phyloP scores from a whole-genome alignment of 805 yeast species.

The Kazachstania bromeliacearum region DNA sequence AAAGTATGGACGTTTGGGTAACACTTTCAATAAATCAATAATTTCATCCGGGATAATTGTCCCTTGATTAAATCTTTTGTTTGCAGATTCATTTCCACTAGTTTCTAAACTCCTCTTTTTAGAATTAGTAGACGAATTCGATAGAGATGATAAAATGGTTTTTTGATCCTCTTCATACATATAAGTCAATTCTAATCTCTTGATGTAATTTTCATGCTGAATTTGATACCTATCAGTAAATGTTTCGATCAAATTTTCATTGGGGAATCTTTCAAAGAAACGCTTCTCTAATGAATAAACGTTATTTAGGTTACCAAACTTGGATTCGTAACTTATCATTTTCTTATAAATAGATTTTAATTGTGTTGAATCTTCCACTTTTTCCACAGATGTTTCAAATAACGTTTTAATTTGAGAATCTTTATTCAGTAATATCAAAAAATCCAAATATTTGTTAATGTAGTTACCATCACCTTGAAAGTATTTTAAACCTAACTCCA shows the following conservation, averaged over 20 bases:
- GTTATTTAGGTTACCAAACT: constrained; percentile 60
- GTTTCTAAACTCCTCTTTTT: too few species aligned
- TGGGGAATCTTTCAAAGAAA: constrained; percentile 56
- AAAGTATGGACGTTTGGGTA: constrained; percentile 30
- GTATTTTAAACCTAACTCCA: constrained; percentile 66
- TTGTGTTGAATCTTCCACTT: constrained; percentile 26
- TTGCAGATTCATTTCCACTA: neutral
- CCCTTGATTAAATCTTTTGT: constrained; percentile 9
- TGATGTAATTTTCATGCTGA: constrained; percentile 28
- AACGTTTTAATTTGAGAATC: constrained; percentile 70
- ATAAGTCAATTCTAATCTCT: constrained; percentile 30
- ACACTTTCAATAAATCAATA: constrained; percentile 18
- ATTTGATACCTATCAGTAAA: constrained; percentile 33
- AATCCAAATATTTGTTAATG: constrained; percentile 60
- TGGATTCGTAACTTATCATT: constrained; percentile 60
- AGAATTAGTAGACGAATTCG: neutral
- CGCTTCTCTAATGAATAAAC: constrained; percentile 58
- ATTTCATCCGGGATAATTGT: constrained; percentile 21
- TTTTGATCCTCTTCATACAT: constrained; percentile 8
- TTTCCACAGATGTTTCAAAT: constrained; percentile 67
- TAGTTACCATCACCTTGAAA: constrained; percentile 48
- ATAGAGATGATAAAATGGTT: neutral
- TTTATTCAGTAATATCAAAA: constrained; percentile 56
- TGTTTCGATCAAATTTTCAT: constrained; percentile 33
- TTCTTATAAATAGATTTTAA: constrained; percentile 42